phyloP scores from a whole-genome alignment of 768 basidiomycete species.

The Calocybe cyanea region DNA sequence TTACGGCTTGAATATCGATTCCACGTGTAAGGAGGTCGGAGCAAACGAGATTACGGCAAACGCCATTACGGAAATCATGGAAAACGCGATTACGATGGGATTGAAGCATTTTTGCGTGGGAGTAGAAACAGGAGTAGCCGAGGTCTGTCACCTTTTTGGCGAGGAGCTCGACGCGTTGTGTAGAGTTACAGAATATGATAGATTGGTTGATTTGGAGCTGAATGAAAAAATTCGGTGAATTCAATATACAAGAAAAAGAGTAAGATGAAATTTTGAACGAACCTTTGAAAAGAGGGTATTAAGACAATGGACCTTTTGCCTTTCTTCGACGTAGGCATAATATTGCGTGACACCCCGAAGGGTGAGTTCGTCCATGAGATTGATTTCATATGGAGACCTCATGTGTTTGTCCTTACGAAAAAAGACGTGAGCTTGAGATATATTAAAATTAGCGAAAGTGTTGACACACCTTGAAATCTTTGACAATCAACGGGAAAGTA shows the following conservation, averaged over 20 bases:
- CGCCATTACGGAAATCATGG: slow-evolving; percentile 98
- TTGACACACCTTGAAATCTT: slow-evolving; percentile 87
- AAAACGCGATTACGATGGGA: slow-evolving; percentile 98
- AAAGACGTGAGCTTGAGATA: slow-evolving; percentile 8
- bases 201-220: slow-evolving; percentile 99
- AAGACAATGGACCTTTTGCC: slow-evolving; percentile 98
- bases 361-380: slow-evolving; percentile 99
- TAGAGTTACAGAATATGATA: slow-evolving; percentile 99
- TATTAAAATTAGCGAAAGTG: background rate
- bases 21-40: slow-evolving; percentile 96
- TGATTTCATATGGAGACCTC: slow-evolving; percentile 94
- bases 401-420: slow-evolving; percentile 85
- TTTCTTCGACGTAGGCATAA: slow-evolving; percentile 98
- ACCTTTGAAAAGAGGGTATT: slow-evolving; percentile 99
- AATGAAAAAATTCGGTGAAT: slow-evolving; percentile 6
- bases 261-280: slow-evolving; percentile 10
- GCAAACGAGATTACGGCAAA: slow-evolving; percentile 98
- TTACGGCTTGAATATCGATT: slow-evolving; percentile 99
- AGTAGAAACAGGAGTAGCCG: slow-evolving; percentile 99
- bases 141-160: slow-evolving; percentile 99
- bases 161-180: slow-evolving; percentile 97
- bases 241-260: background rate
- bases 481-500: slow-evolving; percentile 98
- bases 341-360: slow-evolving; percentile 98
- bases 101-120: slow-evolving; percentile 99